Evolutionary conservation across 768 basidiomycete species (phyloP).

Genomic region (Chalciporus chontae): DNA sequence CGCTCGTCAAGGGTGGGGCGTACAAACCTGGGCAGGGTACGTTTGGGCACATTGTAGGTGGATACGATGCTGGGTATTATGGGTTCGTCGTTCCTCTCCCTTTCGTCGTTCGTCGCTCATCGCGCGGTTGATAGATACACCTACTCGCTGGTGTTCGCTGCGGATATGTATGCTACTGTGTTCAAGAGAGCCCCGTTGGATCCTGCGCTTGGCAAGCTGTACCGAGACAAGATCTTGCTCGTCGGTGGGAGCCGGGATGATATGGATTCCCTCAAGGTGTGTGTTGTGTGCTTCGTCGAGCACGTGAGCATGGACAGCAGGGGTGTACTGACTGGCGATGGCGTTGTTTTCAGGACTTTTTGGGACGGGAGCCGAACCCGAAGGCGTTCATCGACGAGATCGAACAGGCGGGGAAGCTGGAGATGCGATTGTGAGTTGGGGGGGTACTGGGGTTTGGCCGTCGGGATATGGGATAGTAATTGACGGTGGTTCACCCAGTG

Average conservation of each 20-base stretch:
- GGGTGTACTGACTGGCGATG: neutral
- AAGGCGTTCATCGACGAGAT: constrained; percentile 71
- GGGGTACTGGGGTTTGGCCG: neutral
- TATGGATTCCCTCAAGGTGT: constrained; percentile 63
- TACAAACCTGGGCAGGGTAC: constrained; percentile 63
- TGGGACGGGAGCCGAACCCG: constrained; percentile 69
- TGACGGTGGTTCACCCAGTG: neutral
- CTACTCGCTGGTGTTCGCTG: constrained; percentile 64
- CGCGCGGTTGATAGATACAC: constrained; percentile 44
- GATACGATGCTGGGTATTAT: constrained; percentile 71
- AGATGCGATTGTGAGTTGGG: constrained; percentile 4
- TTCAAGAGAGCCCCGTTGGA: constrained; percentile 79
- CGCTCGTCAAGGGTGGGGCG: constrained; percentile 61
- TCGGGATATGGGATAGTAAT: neutral
- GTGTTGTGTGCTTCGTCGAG: too few relatives aligned
- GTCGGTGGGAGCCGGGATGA: constrained; percentile 77
- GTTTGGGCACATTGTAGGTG: constrained; percentile 76
- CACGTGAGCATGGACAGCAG: constrained; percentile 19
- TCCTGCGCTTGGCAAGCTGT: constrained; percentile 59
- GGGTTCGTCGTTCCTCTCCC: constrained; percentile 27
- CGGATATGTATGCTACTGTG: constrained; percentile 67
- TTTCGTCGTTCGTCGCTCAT: neutral
- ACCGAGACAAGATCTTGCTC: constrained; percentile 71
- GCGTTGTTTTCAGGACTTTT: constrained; percentile 57
- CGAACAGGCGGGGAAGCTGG: constrained; percentile 33